Percentiles rank a stretch among this genome's conserved stretches.
Conservation (phyloP, 139 green algal species). For the Chlorella sorokiniana region DNA sequence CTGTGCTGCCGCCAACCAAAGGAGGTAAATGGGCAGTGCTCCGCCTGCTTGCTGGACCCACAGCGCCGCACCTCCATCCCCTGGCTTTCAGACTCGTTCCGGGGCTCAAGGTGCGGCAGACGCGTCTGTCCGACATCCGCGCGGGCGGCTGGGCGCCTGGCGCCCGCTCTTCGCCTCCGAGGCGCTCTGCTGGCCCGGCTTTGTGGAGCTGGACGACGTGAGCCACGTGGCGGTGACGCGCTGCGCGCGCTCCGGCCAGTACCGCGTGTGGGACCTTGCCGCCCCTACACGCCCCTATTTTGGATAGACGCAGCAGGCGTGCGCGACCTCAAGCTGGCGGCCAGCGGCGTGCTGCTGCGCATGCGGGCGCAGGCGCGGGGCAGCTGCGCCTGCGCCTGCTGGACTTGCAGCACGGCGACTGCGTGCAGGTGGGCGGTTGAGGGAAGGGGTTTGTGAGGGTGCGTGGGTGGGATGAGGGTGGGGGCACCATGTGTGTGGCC, state of each 20-base stretch:
- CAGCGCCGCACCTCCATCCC: background rate
- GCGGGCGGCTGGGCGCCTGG: conserved; percentile 13
- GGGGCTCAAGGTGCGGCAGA: background rate
- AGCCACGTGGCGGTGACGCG: conserved; percentile 62
- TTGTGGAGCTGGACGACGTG: conserved; percentile 71
- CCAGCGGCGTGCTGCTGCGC: background rate
- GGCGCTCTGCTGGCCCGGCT: conserved; percentile 56
- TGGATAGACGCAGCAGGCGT: background rate
- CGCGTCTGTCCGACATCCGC: background rate
- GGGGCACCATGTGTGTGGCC: no score
- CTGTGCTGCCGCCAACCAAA: background rate
- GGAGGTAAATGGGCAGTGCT: background rate
- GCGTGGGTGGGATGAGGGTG: no score
- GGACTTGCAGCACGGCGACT: background rate
- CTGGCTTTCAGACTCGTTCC: conserved; percentile 3
- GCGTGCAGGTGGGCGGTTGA: background rate
- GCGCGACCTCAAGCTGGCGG: background rate
- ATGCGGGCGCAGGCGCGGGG: background rate
- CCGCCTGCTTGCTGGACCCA: background rate
- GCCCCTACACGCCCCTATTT: background rate
- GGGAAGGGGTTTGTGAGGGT: no score
- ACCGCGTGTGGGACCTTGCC: conserved; percentile 8
- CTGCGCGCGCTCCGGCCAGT: conserved; percentile 29
- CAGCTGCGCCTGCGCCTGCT: conserved; percentile 13
- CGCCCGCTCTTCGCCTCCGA: conserved; percentile 57